Conservation (phyloP, 2,329 filamentous ascomycete genomes). For the Fusarium liriodendri region DNA sequence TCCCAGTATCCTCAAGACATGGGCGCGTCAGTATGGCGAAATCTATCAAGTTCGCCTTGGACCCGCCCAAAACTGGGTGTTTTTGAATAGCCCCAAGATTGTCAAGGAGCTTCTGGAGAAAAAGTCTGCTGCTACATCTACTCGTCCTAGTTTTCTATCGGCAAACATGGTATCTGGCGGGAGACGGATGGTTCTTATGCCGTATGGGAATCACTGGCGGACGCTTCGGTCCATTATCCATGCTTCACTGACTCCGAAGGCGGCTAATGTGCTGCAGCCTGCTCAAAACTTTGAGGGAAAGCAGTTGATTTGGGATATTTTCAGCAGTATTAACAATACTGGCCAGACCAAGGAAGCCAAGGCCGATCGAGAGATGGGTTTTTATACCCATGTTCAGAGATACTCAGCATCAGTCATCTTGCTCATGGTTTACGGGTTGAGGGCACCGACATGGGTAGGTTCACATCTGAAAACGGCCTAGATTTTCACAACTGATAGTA, state of each 20-base stretch:
- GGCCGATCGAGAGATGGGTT: not conserved
- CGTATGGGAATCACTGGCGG: not conserved
- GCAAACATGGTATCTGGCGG: not conserved
- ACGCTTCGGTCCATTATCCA: not conserved
- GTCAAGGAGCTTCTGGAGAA: not conserved
- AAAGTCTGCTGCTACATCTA: not conserved
- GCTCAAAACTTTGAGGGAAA: not conserved
- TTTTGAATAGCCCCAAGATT: not conserved
- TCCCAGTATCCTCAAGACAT: not conserved
- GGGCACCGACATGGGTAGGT: not conserved
- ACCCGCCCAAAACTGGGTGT: not conserved
- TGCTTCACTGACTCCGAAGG: not conserved
- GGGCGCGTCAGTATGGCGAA: not conserved
- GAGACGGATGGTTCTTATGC: not conserved
- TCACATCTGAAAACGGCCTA: not conserved
- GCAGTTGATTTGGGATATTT: not conserved
- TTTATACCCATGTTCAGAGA: not conserved
- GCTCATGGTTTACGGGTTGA: not conserved
- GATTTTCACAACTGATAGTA: too few relatives aligned
- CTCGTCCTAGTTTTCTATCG: not conserved
- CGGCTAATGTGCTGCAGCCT: not conserved
- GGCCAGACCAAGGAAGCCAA: not conserved
- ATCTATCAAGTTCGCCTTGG: not conserved
- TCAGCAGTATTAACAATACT: not conserved
- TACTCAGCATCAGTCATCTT: not conserved